Evolutionary conservation across 2,329 filamentous ascomycete species (phyloP), one percentile per base, ranked within the genome.

Genomic region (Aspergillus eucalypticola): DNA sequence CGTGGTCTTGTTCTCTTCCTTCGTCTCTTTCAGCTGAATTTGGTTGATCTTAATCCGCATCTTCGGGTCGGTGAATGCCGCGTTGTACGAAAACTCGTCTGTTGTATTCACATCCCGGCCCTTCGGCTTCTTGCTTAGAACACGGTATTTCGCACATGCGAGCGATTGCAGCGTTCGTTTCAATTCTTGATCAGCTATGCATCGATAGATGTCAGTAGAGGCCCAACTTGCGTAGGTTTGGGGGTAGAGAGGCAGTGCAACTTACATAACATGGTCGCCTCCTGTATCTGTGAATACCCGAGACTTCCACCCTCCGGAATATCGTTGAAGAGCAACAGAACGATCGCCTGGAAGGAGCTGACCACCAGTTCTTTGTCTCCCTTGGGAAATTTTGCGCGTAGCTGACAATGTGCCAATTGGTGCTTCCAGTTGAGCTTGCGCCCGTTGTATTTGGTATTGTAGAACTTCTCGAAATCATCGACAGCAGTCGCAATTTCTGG

Each of bases 11-110:
- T 97, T 97, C 78, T 99, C 95, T 71, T 94, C 90, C 69, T 90
- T 90, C 0, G 95, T 98, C 79, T 99, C 95, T 78, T 95, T 96
- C 54, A 97, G 85, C 78, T 99, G 95, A 68, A 99, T 95, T 78
- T 97, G 94, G 79, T 98, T 99, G 81, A 99, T 97, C 81, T 99
- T 99, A 79, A 99, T 88, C 59, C 92, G 88, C 76, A 91, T 90
- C 76, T 95, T 96, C 19, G 88, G 84, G 71, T 97, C 90, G 2
- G 80, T 80, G 76, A 99, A 99, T 15, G 75, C 74, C 48, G 83
- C 77, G 78, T 97, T 97, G 71, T 96, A 88, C 0, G 86, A 86
- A 71, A 99, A 99, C 0, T 88, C 90, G 77, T 99, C 96, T 0
- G 86, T 91, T 0, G 81, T 72, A 60, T 85, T 84, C 66, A 99